Evolutionary conservation across 192 early-diverging fungal genomes (phyloP), one percentile per base, ranked within the genome.

Genomic region (Pilobolus umbonatus): DNA sequence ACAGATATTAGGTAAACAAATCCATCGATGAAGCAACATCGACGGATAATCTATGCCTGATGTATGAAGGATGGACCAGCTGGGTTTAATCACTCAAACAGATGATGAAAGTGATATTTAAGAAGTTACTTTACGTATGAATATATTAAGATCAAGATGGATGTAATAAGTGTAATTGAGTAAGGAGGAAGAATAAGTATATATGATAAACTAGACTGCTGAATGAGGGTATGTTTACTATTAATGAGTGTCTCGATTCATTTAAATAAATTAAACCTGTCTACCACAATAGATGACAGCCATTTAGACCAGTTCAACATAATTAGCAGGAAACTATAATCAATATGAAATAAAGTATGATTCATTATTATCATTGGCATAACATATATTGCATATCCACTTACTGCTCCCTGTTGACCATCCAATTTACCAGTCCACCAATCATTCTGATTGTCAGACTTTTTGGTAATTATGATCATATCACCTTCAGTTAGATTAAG

Each of bases 21-120:
- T 68, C 91, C 5, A 85, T 93, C 32, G 62, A 78, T 22, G 73
- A 89, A 57, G 90, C 91, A 3, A 82, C 65, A 0, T 75, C 77
- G 60, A 62, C 72, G 4, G 80, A 88, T 53, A 87, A 88, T 62
- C 68, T 93, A 8, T 74, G 83, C n/a, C 58, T 74, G 17, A 90
- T 93, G 89, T 93, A 88, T 57, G 90, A 93, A 69, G 91, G 91
- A 2, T 93, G 91, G 91, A 93, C 89, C 52, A 76, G 79, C 21
- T 93, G 91, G 91, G 81, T 93, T 24, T 93, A 79, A 67, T 24
- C n/a, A n/a, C n/a, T n/a, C n/a, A n/a, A n/a, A n/a, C n/a, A n/a
- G n/a, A n/a, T n/a, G n/a, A n/a, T n/a, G n/a, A n/a, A n/a, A n/a
- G n/a, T n/a, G n/a, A n/a, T n/a, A n/a, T n/a, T n/a, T n/a, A n/a